Base-by-base conservation (phyloP, 352 stramenopile genomes). In the Globisporangium paddicum region DNA sequence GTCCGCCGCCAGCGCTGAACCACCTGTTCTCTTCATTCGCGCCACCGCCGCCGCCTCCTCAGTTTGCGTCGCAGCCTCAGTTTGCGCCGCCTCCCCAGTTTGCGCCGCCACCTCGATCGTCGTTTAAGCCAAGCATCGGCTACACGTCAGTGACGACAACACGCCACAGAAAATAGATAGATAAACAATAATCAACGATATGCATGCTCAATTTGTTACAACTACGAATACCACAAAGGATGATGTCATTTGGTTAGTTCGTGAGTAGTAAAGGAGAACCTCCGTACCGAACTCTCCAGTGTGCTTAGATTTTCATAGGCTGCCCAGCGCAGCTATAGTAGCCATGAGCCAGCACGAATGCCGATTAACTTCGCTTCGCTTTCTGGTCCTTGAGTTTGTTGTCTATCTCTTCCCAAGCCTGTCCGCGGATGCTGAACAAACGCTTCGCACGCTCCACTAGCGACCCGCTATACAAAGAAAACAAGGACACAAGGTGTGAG, bases 401-500 rank as follows among this genome's bases (percentile, higher is more conserved):
- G n/a, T 89, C 73, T 37, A 98, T 93, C 50, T 98, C 78, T 14
- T 98, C 86, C 70, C 90, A 86, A 11, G 69, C 44, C 62, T 97
- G 97, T 47, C 96, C 92, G 57, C 96, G 97, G 35, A 97, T 87
- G 47, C 90, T 86, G 40, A 98, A 93, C 35, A 99, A 71, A 21
- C 97, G 75, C 49, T 77, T 67, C 0, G 97, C 96, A 47, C 96
- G 82, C 71, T 99, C 83, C 18, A 73, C 66, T 42, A 97, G 64
- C 9, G 87, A 98, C 6, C 97, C 97, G 23, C 86, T 94, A 48
- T n/a, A 58, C 46, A 58, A 46, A 48, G 25, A 58, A 64, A 46
- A 32, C 51, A 34, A 67, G 18, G 34, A 34, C 28, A 2, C 7
- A 35, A 16, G n/a, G 44, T 61, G 30, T 55, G 55, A 21, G 28